Conservation (phyloP, 306 rosid genomes). For the Prunus mira region DNA sequence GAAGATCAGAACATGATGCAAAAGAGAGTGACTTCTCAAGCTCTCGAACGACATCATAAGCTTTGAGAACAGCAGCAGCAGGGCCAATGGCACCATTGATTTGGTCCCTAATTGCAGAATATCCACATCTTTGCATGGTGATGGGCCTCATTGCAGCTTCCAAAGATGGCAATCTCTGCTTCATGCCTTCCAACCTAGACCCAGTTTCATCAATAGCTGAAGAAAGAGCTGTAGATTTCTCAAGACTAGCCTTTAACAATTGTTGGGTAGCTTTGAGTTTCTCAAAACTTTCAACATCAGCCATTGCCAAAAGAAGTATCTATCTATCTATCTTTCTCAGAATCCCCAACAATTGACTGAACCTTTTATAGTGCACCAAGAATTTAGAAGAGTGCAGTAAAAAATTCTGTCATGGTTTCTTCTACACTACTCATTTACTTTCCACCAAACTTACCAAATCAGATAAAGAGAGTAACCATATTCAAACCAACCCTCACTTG, state of each 20-base stretch:
- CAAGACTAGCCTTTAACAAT: constrained; percentile 49
- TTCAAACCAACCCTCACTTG: constrained; percentile 75
- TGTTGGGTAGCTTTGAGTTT: constrained; percentile 45
- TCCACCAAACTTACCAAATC: constrained; percentile 81
- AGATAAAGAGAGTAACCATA: constrained; percentile 26
- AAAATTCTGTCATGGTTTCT: constrained; percentile 36
- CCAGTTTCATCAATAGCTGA: constrained; percentile 47
- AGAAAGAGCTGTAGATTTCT: constrained; percentile 46
- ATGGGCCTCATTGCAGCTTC: constrained; percentile 39
- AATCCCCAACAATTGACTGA: constrained; percentile 19
- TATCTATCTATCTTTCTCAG: not conserved
- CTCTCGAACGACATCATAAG: constrained; percentile 46
- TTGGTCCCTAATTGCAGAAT: constrained; percentile 34
- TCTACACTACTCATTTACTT: constrained; percentile 38
- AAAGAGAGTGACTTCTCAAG: constrained; percentile 48
- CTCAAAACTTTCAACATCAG: constrained; percentile 37
- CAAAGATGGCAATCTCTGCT: constrained; percentile 40
- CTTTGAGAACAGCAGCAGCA: constrained; percentile 55
- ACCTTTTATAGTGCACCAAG: constrained; percentile 28
- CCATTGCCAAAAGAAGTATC: constrained; percentile 28
- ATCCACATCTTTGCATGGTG: constrained; percentile 21
- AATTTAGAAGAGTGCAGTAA: constrained; percentile 22
- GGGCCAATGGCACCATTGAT: constrained; percentile 61
- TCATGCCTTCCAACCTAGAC: constrained; percentile 44
- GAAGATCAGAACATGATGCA: constrained; percentile 43